These are phyloP conservation scores for Diaporthe eres DNA, from an alignment of 2,329 filamentous ascomycete species.

Conservation along the genomic window DNA sequence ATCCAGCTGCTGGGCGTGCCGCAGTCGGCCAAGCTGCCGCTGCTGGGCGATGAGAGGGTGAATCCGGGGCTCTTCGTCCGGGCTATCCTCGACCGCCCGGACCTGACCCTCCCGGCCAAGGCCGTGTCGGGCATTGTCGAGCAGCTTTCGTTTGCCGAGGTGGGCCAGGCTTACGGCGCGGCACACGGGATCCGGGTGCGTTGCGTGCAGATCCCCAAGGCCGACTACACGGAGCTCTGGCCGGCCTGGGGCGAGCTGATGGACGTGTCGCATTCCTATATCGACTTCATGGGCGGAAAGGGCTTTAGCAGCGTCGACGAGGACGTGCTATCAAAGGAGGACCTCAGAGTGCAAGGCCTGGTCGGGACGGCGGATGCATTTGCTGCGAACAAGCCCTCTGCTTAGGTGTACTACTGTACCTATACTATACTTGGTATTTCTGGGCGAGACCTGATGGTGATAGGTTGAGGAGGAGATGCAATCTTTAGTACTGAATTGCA, in stretches of 20 bases:
- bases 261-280: constrained; percentile 25
- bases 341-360: constrained; percentile 5
- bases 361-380: constrained; percentile 4
- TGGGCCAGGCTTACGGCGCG: not conserved
- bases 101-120: constrained; percentile 16
- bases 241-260: constrained; percentile 17
- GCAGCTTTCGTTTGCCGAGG: not conserved
- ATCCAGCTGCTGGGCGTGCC: not conserved
- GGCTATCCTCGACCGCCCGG: constrained; percentile 11
- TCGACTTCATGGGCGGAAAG: constrained; percentile 1
- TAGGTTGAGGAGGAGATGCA: not conserved
- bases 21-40: not conserved
- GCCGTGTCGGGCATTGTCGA: not conserved
- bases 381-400: not conserved
- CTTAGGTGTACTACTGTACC: not conserved
- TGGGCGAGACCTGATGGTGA: not conserved
- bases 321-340: constrained; percentile 10
- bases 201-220: constrained; percentile 10
- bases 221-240: constrained; percentile 1
- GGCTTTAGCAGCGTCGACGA: constrained; percentile 14
- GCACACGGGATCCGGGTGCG: not conserved
- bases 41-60: not conserved
- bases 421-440: not conserved
- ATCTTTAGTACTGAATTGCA: not conserved
- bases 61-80: constrained; percentile 14